These are phyloP conservation scores for Talaromyces sp. DNA, from an alignment of 2,329 filamentous ascomycete genomes.

Conservation along the genomic window DNA sequence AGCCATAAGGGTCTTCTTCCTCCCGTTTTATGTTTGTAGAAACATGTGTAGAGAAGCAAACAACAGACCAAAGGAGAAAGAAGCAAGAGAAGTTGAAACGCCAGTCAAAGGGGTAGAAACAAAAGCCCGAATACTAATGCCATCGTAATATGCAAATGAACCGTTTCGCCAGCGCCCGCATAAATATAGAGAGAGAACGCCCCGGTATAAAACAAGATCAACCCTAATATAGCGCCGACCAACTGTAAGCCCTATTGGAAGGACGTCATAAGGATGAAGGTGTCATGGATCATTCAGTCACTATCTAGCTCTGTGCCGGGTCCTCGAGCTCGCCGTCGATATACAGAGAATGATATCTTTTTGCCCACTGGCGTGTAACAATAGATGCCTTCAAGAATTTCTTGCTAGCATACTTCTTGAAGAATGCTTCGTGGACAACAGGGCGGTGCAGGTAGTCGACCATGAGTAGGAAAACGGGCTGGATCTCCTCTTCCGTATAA, in stretches of 20 bases:
- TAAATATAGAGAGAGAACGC: conserved; percentile 18
- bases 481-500: conserved; percentile 87
- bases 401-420: conserved; percentile 99
- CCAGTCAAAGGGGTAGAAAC: conserved; percentile 9
- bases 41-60: background rate
- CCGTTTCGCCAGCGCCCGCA: conserved; percentile 18
- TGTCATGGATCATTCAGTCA: conserved; percentile 13
- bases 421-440: conserved; percentile 92
- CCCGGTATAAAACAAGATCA: conserved; percentile 16
- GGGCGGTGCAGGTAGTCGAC: conserved; percentile 91
- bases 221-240: conserved; percentile 14
- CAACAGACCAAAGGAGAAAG: background rate
- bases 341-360: conserved; percentile 57
- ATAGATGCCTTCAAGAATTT: conserved; percentile 98
- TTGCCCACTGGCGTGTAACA: conserved; percentile 86
- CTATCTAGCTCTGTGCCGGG: conserved; percentile 7
- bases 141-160: conserved; percentile 36
- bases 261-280: conserved; percentile 14
- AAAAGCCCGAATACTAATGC: conserved; percentile 26
- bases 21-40: background rate
- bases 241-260: conserved; percentile 10
- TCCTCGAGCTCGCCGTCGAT: conserved; percentile 30
- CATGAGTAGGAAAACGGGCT: conserved; percentile 90
- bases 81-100: conserved; percentile 17
- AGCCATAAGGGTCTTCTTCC: background rate